These are phyloP conservation scores for Bruguiera parviflora DNA, from an alignment of 345 rosid genomes.

Conservation along the genomic window DNA sequence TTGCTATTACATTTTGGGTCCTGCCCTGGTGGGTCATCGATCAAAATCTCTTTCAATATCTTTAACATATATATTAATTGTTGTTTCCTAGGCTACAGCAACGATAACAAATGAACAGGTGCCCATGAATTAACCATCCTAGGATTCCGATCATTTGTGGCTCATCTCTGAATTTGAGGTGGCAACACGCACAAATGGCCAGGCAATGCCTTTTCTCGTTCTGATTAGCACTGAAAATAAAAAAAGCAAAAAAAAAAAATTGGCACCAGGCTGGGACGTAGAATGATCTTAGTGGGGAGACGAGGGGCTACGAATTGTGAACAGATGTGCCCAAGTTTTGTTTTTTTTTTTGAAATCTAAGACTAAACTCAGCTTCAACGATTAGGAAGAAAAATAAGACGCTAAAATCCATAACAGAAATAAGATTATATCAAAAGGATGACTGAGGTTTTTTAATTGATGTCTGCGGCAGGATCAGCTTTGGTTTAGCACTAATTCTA, in stretches of 20 bases:
- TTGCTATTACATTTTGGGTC: slow-evolving; percentile 34
- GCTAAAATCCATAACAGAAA: not conserved
- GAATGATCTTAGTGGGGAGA: not conserved
- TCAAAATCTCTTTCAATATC: not conserved
- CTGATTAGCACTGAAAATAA: too few relatives aligned
- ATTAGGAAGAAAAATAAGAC: not conserved
- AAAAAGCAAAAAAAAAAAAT: not conserved
- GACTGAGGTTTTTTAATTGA: not conserved
- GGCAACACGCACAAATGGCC: too few relatives aligned
- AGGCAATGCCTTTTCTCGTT: too few relatives aligned
- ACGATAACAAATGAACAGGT: too few relatives aligned
- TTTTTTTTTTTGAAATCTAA: not conserved
- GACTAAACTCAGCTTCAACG: slow-evolving; percentile 8
- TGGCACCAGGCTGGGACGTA: not conserved
- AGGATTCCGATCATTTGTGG: too few relatives aligned
- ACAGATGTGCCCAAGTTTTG: not conserved
- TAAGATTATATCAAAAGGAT: not conserved
- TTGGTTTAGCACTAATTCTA: slow-evolving; percentile 45
- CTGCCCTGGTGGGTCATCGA: slow-evolving; percentile 60
- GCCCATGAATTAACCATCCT: too few relatives aligned
- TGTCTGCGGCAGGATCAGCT: slow-evolving; percentile 49
- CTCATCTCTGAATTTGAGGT: too few relatives aligned
- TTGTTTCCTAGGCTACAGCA: not conserved
- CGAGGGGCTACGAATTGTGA: not conserved
- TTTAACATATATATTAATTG: not conserved